phyloP scores from a whole-genome alignment of 2,329 filamentous ascomycete genomes.

The Diaporthe humulicola region DNA sequence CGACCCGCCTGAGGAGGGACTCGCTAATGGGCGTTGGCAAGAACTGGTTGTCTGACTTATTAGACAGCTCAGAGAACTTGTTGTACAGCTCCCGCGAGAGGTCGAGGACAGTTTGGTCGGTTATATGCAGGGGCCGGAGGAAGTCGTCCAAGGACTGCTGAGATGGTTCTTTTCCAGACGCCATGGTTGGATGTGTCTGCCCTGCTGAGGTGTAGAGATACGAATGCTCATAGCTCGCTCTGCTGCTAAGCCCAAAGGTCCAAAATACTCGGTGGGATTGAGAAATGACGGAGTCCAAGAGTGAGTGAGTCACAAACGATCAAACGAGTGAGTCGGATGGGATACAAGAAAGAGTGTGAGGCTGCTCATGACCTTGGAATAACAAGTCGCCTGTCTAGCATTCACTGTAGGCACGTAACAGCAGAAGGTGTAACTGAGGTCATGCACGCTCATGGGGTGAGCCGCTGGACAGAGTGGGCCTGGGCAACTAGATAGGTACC shows the following conservation, averaged over 20 bases:
- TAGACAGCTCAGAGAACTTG: slow-evolving; percentile 64
- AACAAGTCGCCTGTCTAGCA: neutral
- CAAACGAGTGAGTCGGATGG: neutral
- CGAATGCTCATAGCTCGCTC: slow-evolving; percentile 25
- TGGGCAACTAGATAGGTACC: neutral
- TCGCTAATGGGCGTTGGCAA: slow-evolving; percentile 73
- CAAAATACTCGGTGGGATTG: neutral
- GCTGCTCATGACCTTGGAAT: neutral
- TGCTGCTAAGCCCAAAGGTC: neutral
- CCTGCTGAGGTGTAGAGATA: slow-evolving; percentile 7
- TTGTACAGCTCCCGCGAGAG: slow-evolving; percentile 62
- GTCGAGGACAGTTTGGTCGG: slow-evolving; percentile 58
- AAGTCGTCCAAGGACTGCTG: slow-evolving; percentile 56
- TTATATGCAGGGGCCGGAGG: slow-evolving; percentile 63
- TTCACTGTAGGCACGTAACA: neutral
- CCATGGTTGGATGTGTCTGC: slow-evolving; percentile 34
- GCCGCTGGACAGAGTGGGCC: neutral
- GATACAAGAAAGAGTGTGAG: slow-evolving; percentile 4
- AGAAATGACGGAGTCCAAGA: neutral
- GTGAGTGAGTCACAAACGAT: neutral
- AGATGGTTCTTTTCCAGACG: slow-evolving; percentile 35
- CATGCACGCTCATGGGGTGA: slow-evolving; percentile 2
- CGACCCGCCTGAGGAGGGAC: slow-evolving; percentile 65
- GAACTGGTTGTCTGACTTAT: slow-evolving; percentile 68
- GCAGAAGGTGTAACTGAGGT: slow-evolving; percentile 11